Evolutionary conservation across 2,329 filamentous ascomycete species (phyloP), one percentile per base, ranked within the genome.

Genomic region (Claviceps sp.): DNA sequence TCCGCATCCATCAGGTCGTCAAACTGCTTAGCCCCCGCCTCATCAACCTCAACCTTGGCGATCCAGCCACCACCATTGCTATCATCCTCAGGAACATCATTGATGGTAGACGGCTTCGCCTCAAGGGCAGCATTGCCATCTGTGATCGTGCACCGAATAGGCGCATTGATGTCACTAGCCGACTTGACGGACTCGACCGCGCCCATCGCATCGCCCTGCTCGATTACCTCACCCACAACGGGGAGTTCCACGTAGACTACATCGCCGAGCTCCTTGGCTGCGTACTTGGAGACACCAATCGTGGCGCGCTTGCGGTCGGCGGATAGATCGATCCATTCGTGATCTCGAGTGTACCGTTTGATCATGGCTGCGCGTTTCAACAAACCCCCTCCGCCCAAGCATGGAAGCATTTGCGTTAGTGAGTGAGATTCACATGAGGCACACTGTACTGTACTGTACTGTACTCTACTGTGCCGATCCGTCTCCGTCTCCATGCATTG

Each of bases 171-270:
- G 68, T 98, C 93, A 57, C 88, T 91, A n/a, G 93, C 93, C 56
- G 86, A 93, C 78, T 98, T 98, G 70, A 98, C 93, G 2, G 89
- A 96, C 75, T 98, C 93, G 61, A 98, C 91, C 55, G 91, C 89
- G 59, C 93, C 93, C 60, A 97, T 86, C 58, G 85, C 77, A 65
- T 97, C 91, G 62, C 89, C 89, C 53, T 82, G 78, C 54, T 71
- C 70, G 56, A 95, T 78, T 61, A 84, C 79, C 60, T 82, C 73
- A 58, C 81, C 84, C 47, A 76, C 65, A 59, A 84, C 75, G 52
- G 93, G 93, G 34, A 98, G 85, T 76, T 98, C 93, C 63, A 97
- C 89, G 74, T 87, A 98, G 65, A 98, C 91, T 54, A 97, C 90
- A 67, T 98, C 93, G 60, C 93, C 93, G 56, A 98, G 86, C 59